Conservation (phyloP, 1,284 basidiomycete genomes). For the Pisolithus thermaeus region DNA sequence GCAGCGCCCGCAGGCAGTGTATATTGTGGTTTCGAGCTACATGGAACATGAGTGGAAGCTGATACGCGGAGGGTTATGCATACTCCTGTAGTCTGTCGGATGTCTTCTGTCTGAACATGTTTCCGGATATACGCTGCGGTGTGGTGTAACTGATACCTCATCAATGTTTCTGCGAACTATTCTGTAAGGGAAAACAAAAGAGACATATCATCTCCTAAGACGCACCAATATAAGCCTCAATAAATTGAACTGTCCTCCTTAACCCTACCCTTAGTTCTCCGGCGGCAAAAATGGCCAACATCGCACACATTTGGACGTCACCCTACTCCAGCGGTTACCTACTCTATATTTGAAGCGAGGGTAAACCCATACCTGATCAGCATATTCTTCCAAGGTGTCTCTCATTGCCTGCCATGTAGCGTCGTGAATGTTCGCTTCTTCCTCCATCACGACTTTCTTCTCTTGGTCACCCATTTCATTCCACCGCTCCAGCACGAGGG, state of each 20-base stretch:
- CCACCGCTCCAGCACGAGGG: conserved; percentile 13
- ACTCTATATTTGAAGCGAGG: neutral
- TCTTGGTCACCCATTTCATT: conserved; percentile 30
- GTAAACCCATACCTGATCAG: conserved; percentile 45
- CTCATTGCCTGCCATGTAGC: conserved; percentile 53
- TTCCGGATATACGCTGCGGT: conserved; percentile 70
- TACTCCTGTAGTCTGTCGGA: conserved; percentile 49
- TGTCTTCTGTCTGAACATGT: conserved; percentile 43
- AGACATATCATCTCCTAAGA: neutral
- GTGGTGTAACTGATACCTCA: conserved; percentile 52
- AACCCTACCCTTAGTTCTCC: conserved; percentile 46
- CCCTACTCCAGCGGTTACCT: conserved; percentile 38
- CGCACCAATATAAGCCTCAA: conserved; percentile 69
- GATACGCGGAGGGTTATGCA: conserved; percentile 8
- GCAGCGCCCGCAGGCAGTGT: conserved; percentile 61
- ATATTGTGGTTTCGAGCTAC: conserved; percentile 63
- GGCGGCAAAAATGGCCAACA: conserved; percentile 55
- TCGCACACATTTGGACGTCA: conserved; percentile 71
- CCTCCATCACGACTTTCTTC: conserved; percentile 39
- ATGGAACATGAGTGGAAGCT: neutral
- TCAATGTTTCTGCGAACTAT: conserved; percentile 47
- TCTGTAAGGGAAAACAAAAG: neutral
- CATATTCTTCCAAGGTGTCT: conserved; percentile 54
- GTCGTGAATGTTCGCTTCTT: conserved; percentile 48
- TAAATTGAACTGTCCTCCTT: conserved; percentile 43